These are phyloP conservation scores for Leccinum subgranulosum DNA, from an alignment of 768 basidiomycete species.

Conservation along the genomic window DNA sequence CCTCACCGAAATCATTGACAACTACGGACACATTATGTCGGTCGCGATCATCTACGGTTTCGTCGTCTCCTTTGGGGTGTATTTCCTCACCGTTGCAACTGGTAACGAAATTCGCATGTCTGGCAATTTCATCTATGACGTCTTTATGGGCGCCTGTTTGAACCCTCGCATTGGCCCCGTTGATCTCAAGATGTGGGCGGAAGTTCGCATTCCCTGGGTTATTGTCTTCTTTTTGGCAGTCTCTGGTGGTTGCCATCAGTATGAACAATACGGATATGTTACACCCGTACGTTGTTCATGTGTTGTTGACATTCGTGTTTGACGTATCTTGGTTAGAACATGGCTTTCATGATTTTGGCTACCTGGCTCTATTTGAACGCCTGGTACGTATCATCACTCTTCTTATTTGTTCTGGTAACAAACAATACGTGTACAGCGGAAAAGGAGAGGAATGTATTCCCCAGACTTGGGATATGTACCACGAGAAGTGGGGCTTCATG, in stretches of 20 bases:
- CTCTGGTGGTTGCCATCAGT: constrained; percentile 93
- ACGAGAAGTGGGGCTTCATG: constrained; percentile 99
- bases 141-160: constrained; percentile 93
- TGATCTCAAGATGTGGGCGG: constrained; percentile 99
- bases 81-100: constrained; percentile 71
- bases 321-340: constrained; percentile 56
- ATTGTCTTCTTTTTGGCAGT: constrained; percentile 91
- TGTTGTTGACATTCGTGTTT: not conserved
- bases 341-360: constrained; percentile 94
- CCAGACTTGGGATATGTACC: constrained; percentile 99
- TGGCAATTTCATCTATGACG: constrained; percentile 91
- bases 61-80: constrained; percentile 73
- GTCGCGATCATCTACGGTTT: constrained; percentile 94
- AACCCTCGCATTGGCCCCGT: constrained; percentile 91
- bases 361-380: constrained; percentile 97
- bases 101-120: constrained; percentile 89
- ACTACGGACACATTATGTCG: constrained; percentile 94
- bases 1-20: constrained; percentile 91
- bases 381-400: constrained; percentile 48
- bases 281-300: constrained; percentile 64
- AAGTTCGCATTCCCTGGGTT: constrained; percentile 96
- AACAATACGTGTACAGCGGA: constrained; percentile 43
- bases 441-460: constrained; percentile 96
- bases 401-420: not conserved
- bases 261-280: constrained; percentile 87